A percentile compares a stretch with the other conserved stretches of the same genome.
These are phyloP conservation scores for Trypanosoma cruzi DNA, from an alignment of 208 protist species.

Conservation along the genomic window DNA sequence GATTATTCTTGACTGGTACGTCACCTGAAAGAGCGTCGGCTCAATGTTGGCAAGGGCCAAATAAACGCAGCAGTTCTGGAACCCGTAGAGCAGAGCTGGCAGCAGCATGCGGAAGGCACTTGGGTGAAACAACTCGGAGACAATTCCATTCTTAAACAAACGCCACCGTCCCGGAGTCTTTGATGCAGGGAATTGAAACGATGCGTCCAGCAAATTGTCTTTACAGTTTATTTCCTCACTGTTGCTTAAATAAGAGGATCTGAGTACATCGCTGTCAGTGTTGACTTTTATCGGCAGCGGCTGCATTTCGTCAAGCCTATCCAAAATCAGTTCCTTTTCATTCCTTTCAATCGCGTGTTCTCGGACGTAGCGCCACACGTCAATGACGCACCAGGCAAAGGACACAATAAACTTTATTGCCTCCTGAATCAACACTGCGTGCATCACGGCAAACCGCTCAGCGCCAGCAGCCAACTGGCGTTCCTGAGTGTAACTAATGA, in stretches of 20 bases:
- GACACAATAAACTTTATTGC: conserved; percentile 16
- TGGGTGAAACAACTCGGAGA: conserved; percentile 11
- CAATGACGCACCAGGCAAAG: conserved; percentile 15
- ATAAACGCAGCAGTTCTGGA: conserved; percentile 59
- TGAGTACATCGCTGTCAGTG: background rate
- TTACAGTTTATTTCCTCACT: background rate
- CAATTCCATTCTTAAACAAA: background rate
- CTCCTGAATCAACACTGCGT: conserved; percentile 29
- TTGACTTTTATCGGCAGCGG: background rate
- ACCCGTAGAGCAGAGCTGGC: conserved; percentile 52
- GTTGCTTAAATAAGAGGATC: background rate
- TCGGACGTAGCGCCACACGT: conserved; percentile 3
- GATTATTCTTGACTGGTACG: conserved; percentile 63
- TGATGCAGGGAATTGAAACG: background rate
- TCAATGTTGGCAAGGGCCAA: conserved; percentile 49
- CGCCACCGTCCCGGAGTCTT: background rate
- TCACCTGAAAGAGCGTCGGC: conserved; percentile 61
- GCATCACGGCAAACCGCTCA: conserved; percentile 4
- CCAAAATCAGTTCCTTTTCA: background rate
- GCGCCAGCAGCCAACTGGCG: background rate
- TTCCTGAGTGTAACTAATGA: conserved; percentile 32
- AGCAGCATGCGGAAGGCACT: conserved; percentile 41
- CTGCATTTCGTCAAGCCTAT: background rate
- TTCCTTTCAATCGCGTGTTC: background rate
- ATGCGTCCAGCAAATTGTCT: background rate